Base-by-base conservation (phyloP, 1,139 yeast genomes). In the Waltiozyma sp. region DNA sequence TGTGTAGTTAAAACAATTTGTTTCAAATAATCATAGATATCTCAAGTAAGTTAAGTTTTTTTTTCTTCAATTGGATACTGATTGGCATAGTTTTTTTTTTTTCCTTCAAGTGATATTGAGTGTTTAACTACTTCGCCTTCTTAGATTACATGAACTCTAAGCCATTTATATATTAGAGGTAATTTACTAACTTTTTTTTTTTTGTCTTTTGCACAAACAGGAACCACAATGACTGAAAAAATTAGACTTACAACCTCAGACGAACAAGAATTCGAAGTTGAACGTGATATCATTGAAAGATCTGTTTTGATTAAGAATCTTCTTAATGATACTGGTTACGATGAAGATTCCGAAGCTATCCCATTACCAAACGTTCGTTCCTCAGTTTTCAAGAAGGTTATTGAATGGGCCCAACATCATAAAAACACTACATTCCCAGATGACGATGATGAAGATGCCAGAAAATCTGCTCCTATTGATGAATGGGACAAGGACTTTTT, bases 401-500 rank as follows among this genome's bases (percentile, higher is more conserved):
- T 93, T 46, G 96, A 91, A 62, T 93, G 96, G 95, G 91, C 97
- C 61, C 95, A 87, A 60, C 94, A 91, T 62, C 97, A 93, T 69
- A 84, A 81, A 64, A 86, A 87, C 59, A 84, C 91, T 39, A 74
- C 73, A 26, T 82, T 82, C 64, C 84, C 84, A 19, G 86, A 77
- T 48, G 85, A 79, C 41, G 89, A 82, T 47, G 84, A 80, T 47
- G 93, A 83, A 51, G 91, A 82, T 58, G 77, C 88, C 23, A 85
- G 86, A 57, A 86, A 84, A 55, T 73, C 86, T 6, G 86, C 87
- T 5, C 91, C 91, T 1, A 82, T 91, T 45, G 91, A 85, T 51
- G 94, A 89, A 47, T 93, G 98, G 98, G 98, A 93, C 66, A 86
- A 86, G 63, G 87, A 84, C 61, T 93, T 91, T 63, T 75, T 93